Conservation (phyloP, 106 monocot genomes). For the Acorus calamus region DNA sequence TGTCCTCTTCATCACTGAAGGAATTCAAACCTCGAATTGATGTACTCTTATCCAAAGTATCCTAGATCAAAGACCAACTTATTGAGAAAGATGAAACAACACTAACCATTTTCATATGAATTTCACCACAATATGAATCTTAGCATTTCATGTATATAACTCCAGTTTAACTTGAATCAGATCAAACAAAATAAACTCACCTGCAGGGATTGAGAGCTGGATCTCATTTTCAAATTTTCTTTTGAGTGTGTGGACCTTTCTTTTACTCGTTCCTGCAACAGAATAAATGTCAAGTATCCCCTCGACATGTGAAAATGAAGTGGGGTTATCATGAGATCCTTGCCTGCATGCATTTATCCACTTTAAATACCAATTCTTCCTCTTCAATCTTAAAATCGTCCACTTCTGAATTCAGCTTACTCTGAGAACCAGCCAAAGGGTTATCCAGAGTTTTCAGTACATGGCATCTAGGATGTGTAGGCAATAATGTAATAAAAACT, state of each 20-base stretch:
- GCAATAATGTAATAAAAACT: no score
- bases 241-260: conserved; percentile 49
- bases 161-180: neutral
- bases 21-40: conserved; percentile 34
- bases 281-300: neutral
- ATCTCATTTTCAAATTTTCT: conserved; percentile 26
- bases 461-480: no score
- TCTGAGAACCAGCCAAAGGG: conserved; percentile 24
- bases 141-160: no score
- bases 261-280: conserved; percentile 72
- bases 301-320: no score
- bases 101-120: no score
- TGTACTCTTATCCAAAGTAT: conserved; percentile 29
- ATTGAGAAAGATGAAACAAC: neutral
- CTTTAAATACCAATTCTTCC: conserved; percentile 68
- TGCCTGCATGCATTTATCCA: conserved; percentile 89
- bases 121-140: no score
- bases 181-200: conserved; percentile 15
- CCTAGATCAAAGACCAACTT: conserved; percentile 20
- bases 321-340: conserved; percentile 4
- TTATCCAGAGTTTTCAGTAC: no score
- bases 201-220: conserved; percentile 33
- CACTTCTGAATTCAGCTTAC: conserved; percentile 65
- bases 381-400: conserved; percentile 61
- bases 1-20: conserved; percentile 78